Conservation (phyloP, 2,329 filamentous ascomycete genomes). For the Ophiostoma australiae region DNA sequence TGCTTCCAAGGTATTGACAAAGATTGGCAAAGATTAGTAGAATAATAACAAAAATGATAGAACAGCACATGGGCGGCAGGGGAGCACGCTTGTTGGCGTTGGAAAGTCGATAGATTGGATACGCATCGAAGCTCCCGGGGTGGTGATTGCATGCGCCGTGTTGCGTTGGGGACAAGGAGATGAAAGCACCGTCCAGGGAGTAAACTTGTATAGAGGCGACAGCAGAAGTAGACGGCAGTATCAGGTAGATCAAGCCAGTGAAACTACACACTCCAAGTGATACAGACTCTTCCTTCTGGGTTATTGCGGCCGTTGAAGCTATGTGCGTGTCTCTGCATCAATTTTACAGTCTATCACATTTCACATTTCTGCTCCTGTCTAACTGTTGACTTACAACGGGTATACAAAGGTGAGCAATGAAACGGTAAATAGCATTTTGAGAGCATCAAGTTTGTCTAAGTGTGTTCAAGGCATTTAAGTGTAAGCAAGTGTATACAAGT, state of each 20-base stretch:
- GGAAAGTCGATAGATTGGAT: not conserved
- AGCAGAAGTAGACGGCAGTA: not conserved
- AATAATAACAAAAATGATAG: not conserved
- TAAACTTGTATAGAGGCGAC: too few relatives aligned
- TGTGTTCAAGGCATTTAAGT: too few relatives aligned
- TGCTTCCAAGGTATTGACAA: not conserved
- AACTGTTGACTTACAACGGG: not conserved
- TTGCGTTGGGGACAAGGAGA: not conserved
- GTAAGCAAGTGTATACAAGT: too few relatives aligned
- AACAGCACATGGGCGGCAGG: slow-evolving; percentile 2
- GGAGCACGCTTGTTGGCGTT: slow-evolving; percentile 5
- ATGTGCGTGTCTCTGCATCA: not conserved
- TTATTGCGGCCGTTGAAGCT: slow-evolving; percentile 10
- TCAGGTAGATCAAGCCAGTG: too few relatives aligned
- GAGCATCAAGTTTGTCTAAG: too few relatives aligned
- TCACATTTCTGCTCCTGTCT: not conserved
- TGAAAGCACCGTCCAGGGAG: too few relatives aligned
- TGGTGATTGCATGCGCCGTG: not conserved
- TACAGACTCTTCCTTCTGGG: not conserved
- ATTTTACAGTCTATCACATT: not conserved
- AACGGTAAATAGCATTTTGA: too few relatives aligned
- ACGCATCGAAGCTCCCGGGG: not conserved
- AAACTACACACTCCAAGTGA: not conserved
- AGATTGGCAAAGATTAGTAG: not conserved
- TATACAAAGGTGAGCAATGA: not conserved